These are phyloP conservation scores for Penstemon davidsonii DNA, from an alignment of 257 asterid genomes.

Conservation along the genomic window DNA sequence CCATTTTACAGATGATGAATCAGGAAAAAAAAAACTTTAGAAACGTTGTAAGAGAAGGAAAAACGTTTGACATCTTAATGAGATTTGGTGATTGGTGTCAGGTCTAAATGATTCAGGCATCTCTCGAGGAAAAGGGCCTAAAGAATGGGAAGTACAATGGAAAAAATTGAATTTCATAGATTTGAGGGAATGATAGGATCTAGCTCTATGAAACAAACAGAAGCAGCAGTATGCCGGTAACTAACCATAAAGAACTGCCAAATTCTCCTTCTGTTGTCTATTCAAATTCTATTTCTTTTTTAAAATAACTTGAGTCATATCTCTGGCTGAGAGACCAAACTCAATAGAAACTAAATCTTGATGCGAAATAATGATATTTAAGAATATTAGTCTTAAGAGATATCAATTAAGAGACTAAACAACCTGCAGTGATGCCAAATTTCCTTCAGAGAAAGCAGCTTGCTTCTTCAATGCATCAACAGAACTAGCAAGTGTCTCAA, in stretches of 20 bases:
- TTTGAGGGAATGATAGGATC: slow-evolving; percentile 20
- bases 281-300: slow-evolving; percentile 1
- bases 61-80: slow-evolving; percentile 21
- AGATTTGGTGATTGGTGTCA: slow-evolving; percentile 18
- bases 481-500: slow-evolving; percentile 78
- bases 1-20: slow-evolving; percentile 12
- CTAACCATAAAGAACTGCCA: slow-evolving; percentile 17
- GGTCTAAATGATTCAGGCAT: slow-evolving; percentile 14
- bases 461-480: slow-evolving; percentile 85
- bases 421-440: slow-evolving; percentile 89
- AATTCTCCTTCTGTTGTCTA: not conserved
- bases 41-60: slow-evolving; percentile 17
- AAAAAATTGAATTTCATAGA: slow-evolving; percentile 7
- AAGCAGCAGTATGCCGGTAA: slow-evolving; percentile 14
- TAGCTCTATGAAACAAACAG: slow-evolving; percentile 18
- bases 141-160: slow-evolving; percentile 11
- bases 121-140: not conserved
- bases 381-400: not conserved
- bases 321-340: slow-evolving; percentile 21
- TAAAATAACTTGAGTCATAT: slow-evolving; percentile 9
- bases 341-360: slow-evolving; percentile 11
- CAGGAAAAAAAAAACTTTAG: slow-evolving; percentile 4
- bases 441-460: slow-evolving; percentile 90
- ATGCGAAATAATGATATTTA: slow-evolving; percentile 18
- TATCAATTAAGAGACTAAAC: slow-evolving; percentile 23